Conservation (phyloP, 495 filamentous ascomycete genomes). For the Annulohypoxylon bovei region DNA sequence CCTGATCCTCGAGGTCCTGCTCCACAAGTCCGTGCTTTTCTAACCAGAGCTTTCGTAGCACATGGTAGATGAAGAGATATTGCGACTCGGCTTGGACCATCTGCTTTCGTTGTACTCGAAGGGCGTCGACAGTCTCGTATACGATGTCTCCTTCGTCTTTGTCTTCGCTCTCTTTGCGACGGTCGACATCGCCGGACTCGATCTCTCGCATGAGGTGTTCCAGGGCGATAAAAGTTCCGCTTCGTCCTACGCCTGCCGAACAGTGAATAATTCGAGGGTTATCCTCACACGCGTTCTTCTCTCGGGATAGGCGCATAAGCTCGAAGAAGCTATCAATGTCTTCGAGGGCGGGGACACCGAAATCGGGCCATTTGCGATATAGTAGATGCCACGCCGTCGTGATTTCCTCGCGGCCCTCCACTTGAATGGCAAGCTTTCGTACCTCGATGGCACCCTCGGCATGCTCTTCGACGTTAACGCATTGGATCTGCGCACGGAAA, state of each 20-base stretch:
- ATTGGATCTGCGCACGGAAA: conserved; percentile 65
- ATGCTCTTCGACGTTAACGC: conserved; percentile 60
- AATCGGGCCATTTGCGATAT: conserved; percentile 95
- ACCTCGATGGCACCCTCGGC: conserved; percentile 63
- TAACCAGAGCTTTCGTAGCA: conserved; percentile 76
- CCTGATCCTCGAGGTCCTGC: conserved; percentile 45
- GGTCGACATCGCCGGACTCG: conserved; percentile 74
- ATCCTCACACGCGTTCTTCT: conserved; percentile 68
- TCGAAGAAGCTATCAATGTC: conserved; percentile 82
- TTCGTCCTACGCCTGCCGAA: conserved; percentile 92
- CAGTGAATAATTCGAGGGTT: conserved; percentile 94
- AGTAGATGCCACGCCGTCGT: conserved; percentile 86
- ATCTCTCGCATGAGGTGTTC: conserved; percentile 89
- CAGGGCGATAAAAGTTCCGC: conserved; percentile 93
- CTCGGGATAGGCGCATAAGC: conserved; percentile 77
- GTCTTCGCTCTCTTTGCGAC: conserved; percentile 38
- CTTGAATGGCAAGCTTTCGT: conserved; percentile 62
- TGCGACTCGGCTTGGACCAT: conserved; percentile 96
- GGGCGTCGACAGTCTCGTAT: conserved; percentile 78
- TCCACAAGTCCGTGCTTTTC: conserved; percentile 59
- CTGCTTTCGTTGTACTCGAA: conserved; percentile 89
- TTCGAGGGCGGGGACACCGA: conserved; percentile 81
- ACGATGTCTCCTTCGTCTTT: conserved; percentile 57
- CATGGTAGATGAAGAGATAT: conserved; percentile 89
- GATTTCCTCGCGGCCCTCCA: conserved; percentile 54